A percentile compares a stretch with the other conserved stretches of the same genome.
These are phyloP conservation scores for Phytophthora citricola DNA, from an alignment of 352 stramenopile species.

Conservation along the genomic window DNA sequence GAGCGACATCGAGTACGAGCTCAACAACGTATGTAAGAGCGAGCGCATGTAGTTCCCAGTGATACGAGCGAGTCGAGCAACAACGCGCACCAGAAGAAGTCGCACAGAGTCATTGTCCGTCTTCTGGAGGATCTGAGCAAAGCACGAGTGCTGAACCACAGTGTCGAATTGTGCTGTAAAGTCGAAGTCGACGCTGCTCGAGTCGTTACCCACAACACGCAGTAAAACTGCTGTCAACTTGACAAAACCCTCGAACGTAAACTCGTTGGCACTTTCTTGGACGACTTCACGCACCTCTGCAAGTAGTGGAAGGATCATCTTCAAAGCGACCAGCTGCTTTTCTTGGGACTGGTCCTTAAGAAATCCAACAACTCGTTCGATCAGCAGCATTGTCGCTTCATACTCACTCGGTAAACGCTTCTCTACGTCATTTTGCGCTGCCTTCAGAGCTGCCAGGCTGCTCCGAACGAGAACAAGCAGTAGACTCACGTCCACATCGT, in stretches of 20 bases:
- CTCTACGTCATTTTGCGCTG: constrained; percentile 4
- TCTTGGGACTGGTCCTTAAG: constrained; percentile 20
- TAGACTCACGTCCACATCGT: constrained; percentile 11
- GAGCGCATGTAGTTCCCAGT: constrained; percentile 51
- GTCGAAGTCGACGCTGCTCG: constrained; percentile 33
- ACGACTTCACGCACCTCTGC: constrained; percentile 28
- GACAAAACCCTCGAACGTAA: constrained; percentile 44
- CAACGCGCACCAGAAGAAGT: constrained; percentile 47
- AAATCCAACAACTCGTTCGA: constrained; percentile 17
- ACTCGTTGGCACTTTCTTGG: constrained; percentile 10
- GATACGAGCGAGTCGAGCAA: constrained; percentile 50
- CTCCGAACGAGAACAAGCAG: constrained; percentile 34
- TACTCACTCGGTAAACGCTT: constrained; percentile 5
- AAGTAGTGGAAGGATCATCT: constrained; percentile 33
- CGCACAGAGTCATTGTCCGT: constrained; percentile 19
- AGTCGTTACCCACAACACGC: constrained; percentile 32
- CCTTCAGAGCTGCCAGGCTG: constrained; percentile 21
- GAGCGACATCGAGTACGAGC: constrained; percentile 74
- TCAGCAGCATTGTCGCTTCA: constrained; percentile 27
- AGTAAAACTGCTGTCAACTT: constrained; percentile 43
- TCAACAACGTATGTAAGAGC: constrained; percentile 69
- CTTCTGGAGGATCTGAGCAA: constrained; percentile 36
- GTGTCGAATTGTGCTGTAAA: constrained; percentile 46
- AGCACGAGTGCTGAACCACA: constrained; percentile 39
- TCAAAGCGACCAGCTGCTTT: constrained; percentile 18